Evolutionary conservation across 345 rosid genomes (phyloP).

Genomic region (Euphorbia peplus): DNA sequence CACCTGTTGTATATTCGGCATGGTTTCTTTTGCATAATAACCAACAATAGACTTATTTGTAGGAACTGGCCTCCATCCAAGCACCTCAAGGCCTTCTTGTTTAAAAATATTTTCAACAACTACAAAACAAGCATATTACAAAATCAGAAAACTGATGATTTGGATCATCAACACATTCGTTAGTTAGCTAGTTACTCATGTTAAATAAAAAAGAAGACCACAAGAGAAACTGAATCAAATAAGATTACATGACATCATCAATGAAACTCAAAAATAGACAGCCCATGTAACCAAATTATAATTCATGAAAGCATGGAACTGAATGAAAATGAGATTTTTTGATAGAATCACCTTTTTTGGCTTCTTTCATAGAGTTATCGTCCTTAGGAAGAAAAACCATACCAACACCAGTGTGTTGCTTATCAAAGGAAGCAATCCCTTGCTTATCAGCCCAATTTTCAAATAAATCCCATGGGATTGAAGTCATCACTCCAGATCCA

Average conservation of each 20-base stretch:
- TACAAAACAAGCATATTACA: slow-evolving; percentile 32
- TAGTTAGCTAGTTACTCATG: neutral
- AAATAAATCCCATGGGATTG: slow-evolving; percentile 91
- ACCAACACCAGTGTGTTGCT: slow-evolving; percentile 89
- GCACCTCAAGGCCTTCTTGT: slow-evolving; percentile 94
- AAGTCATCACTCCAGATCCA: slow-evolving; percentile 96
- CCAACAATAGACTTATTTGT: slow-evolving; percentile 83
- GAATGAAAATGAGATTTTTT: slow-evolving; percentile 5
- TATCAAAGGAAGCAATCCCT: slow-evolving; percentile 72
- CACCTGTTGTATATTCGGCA: slow-evolving; percentile 94
- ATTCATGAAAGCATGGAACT: slow-evolving; percentile 9
- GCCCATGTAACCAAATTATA: neutral
- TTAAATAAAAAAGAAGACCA: neutral
- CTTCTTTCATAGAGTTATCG: slow-evolving; percentile 52
- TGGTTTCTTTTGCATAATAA: slow-evolving; percentile 83
- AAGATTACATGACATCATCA: neutral
- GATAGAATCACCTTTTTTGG: slow-evolving; percentile 65
- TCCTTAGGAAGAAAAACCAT: slow-evolving; percentile 88
- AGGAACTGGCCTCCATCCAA: slow-evolving; percentile 98
- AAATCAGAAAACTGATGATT: slow-evolving; percentile 21
- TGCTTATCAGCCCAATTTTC: slow-evolving; percentile 71
- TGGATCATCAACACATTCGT: neutral
- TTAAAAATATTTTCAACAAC: slow-evolving; percentile 69
- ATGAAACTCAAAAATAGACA: slow-evolving; percentile 1
- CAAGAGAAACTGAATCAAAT: slow-evolving; percentile 1